phyloP scores from a whole-genome alignment of 208 protist genomes.

The Porcisia deanei region DNA sequence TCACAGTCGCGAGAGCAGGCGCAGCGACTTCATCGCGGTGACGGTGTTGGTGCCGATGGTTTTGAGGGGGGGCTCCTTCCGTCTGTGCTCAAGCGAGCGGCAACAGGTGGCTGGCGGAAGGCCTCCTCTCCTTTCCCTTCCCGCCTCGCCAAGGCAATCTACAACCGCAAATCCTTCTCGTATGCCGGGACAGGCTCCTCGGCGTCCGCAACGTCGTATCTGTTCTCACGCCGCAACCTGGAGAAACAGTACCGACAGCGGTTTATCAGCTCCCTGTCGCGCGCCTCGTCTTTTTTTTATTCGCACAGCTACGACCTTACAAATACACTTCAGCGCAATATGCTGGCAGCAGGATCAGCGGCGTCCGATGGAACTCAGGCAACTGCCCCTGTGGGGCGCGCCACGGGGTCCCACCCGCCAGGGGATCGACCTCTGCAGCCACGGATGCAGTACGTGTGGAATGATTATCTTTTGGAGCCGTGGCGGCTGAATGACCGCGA shows the following conservation, averaged over 20 bases:
- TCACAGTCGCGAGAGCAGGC: background rate
- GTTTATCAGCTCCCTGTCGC: conserved; percentile 62
- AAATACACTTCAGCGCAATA: conserved; percentile 94
- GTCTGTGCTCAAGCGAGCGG: background rate
- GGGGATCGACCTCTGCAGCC: background rate
- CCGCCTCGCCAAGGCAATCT: background rate
- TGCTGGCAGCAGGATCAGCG: conserved; percentile 37
- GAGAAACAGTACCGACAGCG: conserved; percentile 77
- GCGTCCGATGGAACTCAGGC: background rate
- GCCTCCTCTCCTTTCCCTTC: background rate
- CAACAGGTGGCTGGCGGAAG: background rate
- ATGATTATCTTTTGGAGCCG: conserved; percentile 81
- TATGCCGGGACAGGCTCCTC: background rate
- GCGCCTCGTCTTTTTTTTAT: conserved; percentile 93
- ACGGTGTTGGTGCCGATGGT: background rate
- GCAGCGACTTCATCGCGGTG: background rate
- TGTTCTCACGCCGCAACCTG: conserved; percentile 24
- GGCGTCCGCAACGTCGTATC: conserved; percentile 15
- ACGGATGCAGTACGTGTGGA: conserved; percentile 85
- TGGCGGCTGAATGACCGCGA: conserved; percentile 12
- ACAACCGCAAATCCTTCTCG: background rate
- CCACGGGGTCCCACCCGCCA: background rate
- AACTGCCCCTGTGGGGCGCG: background rate
- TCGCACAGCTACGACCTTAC: conserved; percentile 96
- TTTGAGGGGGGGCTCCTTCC: background rate